Percentiles rank a stretch among this genome's conserved stretches.
phyloP scores from a whole-genome alignment of 73 alveolate genomes.

The Paramecium caudatum region DNA sequence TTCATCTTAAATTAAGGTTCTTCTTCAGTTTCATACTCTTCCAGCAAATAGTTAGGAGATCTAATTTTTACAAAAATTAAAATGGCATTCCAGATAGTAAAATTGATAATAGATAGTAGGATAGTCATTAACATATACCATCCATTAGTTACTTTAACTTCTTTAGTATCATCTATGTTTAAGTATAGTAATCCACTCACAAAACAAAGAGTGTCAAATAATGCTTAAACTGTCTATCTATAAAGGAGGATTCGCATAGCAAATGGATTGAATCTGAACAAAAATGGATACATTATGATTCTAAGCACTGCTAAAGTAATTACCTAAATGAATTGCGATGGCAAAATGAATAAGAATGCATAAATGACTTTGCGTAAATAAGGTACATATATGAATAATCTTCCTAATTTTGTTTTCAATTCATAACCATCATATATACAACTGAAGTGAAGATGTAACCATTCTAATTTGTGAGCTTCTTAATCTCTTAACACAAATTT shows the following conservation, averaged over 20 bases:
- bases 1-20: background rate
- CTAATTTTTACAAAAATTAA: constrained; percentile 1
- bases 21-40: constrained; percentile 51
- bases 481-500: constrained; percentile 18
- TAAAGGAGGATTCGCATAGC: background rate
- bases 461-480: constrained; percentile 52
- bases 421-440: constrained; percentile 55
- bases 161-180: constrained; percentile 25
- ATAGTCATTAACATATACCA: constrained; percentile 57
- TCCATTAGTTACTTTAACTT: constrained; percentile 41
- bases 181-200: background rate
- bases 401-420: constrained; percentile 13
- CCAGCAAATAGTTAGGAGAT: constrained; percentile 50
- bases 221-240: background rate
- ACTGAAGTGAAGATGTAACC: constrained; percentile 4
- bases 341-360: constrained; percentile 1
- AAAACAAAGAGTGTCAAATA: background rate
- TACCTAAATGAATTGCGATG: background rate
- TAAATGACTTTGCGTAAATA: background rate
- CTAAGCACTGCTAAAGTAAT: background rate
- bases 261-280: constrained; percentile 43
- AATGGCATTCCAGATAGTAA: constrained; percentile 47
- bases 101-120: background rate
- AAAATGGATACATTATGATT: background rate
- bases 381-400: constrained; percentile 12